A percentile compares a stretch with the other conserved stretches of the same genome.
phyloP scores from a whole-genome alignment of 176 grass and related monocot species.

The Carex littledalei region DNA sequence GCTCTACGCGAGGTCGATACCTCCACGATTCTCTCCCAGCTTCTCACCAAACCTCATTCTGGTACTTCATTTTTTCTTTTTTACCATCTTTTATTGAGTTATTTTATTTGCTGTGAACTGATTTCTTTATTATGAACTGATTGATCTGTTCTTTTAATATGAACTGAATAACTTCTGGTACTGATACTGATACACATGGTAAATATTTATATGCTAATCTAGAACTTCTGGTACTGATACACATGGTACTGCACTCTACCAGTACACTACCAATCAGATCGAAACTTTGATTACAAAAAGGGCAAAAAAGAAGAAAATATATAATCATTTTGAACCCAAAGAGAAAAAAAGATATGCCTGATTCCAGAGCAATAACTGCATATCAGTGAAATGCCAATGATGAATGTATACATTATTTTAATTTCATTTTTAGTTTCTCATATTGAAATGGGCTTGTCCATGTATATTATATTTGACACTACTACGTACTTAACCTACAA shows the following conservation, averaged over 20 bases:
- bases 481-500: background rate
- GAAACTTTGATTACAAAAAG: background rate
- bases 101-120: background rate
- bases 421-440: background rate
- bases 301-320: background rate
- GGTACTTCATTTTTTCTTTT: conserved; percentile 34
- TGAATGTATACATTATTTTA: background rate
- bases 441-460: background rate
- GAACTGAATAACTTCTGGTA: background rate
- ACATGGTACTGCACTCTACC: background rate
- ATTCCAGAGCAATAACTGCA: background rate
- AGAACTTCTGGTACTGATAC: background rate
- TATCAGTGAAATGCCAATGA: background rate
- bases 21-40: conserved; percentile 52
- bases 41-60: conserved; percentile 32
- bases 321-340: background rate
- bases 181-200: background rate
- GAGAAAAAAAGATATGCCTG: background rate
- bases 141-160: background rate
- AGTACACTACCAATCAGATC: background rate
- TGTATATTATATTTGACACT: background rate
- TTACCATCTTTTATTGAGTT: background rate
- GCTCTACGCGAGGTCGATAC: conserved; percentile 81
- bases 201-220: background rate
- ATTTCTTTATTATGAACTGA: background rate